These are phyloP conservation scores for Rhizopus delemar DNA, from an alignment of 371 early-diverging fungal species.

Conservation along the genomic window DNA sequence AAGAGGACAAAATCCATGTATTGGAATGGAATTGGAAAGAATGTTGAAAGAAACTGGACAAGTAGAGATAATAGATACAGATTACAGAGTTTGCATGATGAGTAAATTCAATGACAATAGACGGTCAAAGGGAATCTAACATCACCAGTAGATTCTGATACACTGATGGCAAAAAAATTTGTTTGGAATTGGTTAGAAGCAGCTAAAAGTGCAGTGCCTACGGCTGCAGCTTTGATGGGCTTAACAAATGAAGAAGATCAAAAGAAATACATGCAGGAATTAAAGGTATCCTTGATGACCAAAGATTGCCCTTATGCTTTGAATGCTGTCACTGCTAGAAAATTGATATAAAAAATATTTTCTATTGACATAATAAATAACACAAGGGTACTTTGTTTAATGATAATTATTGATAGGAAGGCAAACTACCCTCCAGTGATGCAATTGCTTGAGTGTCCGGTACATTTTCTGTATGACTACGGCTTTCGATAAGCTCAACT, in stretches of 20 bases:
- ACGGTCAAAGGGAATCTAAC: too few species aligned
- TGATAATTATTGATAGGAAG: background rate
- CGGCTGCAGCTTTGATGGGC: background rate
- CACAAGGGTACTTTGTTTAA: too few species aligned
- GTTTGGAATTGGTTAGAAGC: background rate
- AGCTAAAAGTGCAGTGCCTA: background rate
- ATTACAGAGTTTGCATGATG: background rate
- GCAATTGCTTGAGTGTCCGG: background rate
- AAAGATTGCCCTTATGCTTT: background rate
- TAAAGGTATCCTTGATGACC: background rate
- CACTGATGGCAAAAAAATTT: background rate
- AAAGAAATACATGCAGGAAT: background rate
- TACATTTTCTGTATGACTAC: background rate
- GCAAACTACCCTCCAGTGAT: background rate
- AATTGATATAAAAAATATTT: too few species aligned
- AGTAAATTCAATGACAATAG: background rate
- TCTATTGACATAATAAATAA: too few species aligned
- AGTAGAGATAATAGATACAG: background rate
- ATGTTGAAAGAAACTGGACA: background rate
- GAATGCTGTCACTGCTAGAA: background rate
- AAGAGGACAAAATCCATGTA: constrained; percentile 1
- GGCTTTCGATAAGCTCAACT: background rate
- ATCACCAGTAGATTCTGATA: background rate
- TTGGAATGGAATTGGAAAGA: background rate
- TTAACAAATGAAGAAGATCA: background rate